A percentile compares a stretch with the other conserved stretches of the same genome.
Evolutionary conservation across 257 asterid species (phyloP).

Genomic region (Jaltomata sinuosa): DNA sequence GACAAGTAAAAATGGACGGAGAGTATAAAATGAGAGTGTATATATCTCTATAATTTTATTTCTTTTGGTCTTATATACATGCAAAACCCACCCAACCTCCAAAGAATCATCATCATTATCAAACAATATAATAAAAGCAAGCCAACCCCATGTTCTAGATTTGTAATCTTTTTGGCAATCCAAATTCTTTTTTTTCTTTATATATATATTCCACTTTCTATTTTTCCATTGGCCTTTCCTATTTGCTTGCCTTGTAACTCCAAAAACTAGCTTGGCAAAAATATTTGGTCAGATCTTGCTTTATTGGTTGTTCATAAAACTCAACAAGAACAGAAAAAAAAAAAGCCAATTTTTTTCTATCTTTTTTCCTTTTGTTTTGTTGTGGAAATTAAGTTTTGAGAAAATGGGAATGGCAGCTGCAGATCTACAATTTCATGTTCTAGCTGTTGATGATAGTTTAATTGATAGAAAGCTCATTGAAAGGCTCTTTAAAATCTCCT

Average conservation of each 20-base stretch:
- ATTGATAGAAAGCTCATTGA: conserved; percentile 41
- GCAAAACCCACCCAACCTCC: background rate
- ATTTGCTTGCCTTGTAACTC: conserved; percentile 66
- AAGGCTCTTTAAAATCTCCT: conserved; percentile 34
- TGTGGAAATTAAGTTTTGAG: background rate
- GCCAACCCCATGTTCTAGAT: conserved; percentile 4
- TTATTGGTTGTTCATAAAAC: too few relatives aligned
- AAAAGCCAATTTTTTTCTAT: background rate
- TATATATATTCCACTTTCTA: background rate
- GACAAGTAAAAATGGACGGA: too few relatives aligned
- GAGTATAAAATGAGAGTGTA: too few relatives aligned
- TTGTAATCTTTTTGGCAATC: conserved; percentile 6
- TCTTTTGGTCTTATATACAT: background rate
- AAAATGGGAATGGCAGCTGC: conserved; percentile 29
- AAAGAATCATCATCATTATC: background rate
- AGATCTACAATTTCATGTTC: conserved; percentile 35
- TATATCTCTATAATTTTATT: background rate
- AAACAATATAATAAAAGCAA: background rate
- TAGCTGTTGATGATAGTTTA: conserved; percentile 43
- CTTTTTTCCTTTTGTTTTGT: background rate
- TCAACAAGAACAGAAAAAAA: too few relatives aligned
- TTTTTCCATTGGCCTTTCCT: background rate
- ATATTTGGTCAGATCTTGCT: conserved; percentile 65
- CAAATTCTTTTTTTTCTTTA: background rate
- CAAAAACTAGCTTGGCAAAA: conserved; percentile 35